phyloP scores from a whole-genome alignment of 345 rosid species.

The Bruguiera parviflora region DNA sequence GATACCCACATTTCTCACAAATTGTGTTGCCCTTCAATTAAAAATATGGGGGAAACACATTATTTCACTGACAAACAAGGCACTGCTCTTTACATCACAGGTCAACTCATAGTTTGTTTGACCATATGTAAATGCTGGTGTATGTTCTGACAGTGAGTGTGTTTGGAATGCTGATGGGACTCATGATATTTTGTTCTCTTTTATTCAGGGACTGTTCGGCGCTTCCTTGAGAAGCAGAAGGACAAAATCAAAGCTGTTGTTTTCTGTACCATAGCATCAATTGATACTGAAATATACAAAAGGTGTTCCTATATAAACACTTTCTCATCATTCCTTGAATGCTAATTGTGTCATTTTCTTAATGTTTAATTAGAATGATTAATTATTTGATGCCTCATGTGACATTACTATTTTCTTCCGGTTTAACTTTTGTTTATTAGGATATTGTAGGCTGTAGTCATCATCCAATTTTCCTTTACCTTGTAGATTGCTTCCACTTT shows the following conservation, averaged over 20 bases:
- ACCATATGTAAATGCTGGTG: too few relatives aligned
- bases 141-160: too few relatives aligned
- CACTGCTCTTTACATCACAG: too few relatives aligned
- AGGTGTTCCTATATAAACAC: slow-evolving; percentile 41
- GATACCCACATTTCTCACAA: too few relatives aligned
- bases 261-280: slow-evolving; percentile 72
- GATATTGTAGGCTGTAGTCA: background rate
- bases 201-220: slow-evolving; percentile 83
- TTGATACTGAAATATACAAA: slow-evolving; percentile 93
- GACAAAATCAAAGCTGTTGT: slow-evolving; percentile 83
- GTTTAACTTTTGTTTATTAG: background rate
- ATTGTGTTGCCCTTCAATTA: too few relatives aligned
- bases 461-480: slow-evolving; percentile 13
- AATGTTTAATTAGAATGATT: background rate
- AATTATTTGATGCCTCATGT: slow-evolving; percentile 1
- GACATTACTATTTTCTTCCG: background rate
- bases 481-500: slow-evolving; percentile 86
- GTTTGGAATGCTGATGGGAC: background rate
- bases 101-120: too few relatives aligned
- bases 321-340: background rate
- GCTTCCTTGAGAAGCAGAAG: slow-evolving; percentile 90
- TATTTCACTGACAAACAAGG: too few relatives aligned
- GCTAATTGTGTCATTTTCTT: too few relatives aligned
- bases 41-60: too few relatives aligned
- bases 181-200: slow-evolving; percentile 18